Conservation (phyloP, 768 basidiomycete genomes). For the Russula compacta region DNA sequence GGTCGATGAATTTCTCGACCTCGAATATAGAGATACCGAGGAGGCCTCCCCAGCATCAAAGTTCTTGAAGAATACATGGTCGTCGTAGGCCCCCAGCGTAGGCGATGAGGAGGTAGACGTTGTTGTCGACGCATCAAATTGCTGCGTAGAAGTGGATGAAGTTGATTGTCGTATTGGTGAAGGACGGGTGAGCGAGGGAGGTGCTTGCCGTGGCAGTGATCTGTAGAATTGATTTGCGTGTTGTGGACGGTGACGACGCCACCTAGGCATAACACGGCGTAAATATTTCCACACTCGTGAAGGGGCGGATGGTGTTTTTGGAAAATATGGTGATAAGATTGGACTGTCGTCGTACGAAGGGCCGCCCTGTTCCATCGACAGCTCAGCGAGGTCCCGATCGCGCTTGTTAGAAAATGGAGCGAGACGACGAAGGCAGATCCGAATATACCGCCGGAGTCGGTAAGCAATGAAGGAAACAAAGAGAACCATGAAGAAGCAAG, state of each 20-base stretch:
- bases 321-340: slow-evolving; percentile 3
- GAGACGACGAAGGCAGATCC: slow-evolving; percentile 30
- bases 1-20: slow-evolving; percentile 61
- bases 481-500: slow-evolving; percentile 40
- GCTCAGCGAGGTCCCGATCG: slow-evolving; percentile 22
- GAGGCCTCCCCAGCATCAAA: slow-evolving; percentile 12
- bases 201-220: slow-evolving; percentile 19
- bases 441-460: slow-evolving; percentile 51
- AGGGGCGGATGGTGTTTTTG: background rate
- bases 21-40: slow-evolving; percentile 34
- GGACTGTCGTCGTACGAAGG: slow-evolving; percentile 2
- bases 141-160: slow-evolving; percentile 15
- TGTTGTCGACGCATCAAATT: slow-evolving; percentile 7
- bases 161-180: slow-evolving; percentile 26
- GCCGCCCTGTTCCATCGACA: slow-evolving; percentile 28
- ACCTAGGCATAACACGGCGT: slow-evolving; percentile 10
- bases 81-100: slow-evolving; percentile 14
- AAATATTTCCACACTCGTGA: slow-evolving; percentile 4
- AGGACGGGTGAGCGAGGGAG: slow-evolving; percentile 22
- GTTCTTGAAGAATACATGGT: slow-evolving; percentile 7
- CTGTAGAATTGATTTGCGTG: slow-evolving; percentile 14
- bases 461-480: slow-evolving; percentile 37
- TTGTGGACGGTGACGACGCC: slow-evolving; percentile 15
- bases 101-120: slow-evolving; percentile 15
- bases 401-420: slow-evolving; percentile 19